Evolutionary conservation across 1,284 basidiomycete species (phyloP), one percentile per base, ranked within the genome.

Genomic region (Phellopilus nigrolimitatus): DNA sequence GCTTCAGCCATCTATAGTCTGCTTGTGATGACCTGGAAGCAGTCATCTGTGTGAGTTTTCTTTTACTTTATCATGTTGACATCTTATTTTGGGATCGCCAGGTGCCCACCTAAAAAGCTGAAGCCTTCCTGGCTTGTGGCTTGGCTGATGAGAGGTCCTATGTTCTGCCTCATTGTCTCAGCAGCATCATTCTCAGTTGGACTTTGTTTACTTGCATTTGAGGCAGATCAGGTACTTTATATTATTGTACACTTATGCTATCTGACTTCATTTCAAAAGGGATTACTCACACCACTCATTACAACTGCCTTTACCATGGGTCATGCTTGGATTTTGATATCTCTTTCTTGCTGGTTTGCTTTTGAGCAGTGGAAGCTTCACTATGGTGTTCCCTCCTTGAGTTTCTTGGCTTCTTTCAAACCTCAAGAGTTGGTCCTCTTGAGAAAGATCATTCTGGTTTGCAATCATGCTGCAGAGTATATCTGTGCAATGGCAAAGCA

Each of bases 1-100:
- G 49, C 40, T 33, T 50, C 49, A n/a, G 49, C 49, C 21, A 27
- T 44, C 8, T 37, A 50, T 22, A 50, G 49, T 21, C 41, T 50
- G 7, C 39, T 50, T 13, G 33, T 44, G 4, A 50, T 50, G 49
- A 50, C 40, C 13, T 50, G 49, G 49, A 36, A n/a, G n/a, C n/a
- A n/a, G n/a, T n/a, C n/a, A n/a, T n/a, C n/a, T n/a, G n/a, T n/a
- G n/a, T n/a, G n/a, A n/a, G n/a, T n/a, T n/a, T n/a, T n/a, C n/a
- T n/a, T n/a, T n/a, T n/a, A n/a, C n/a, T n/a, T n/a, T n/a, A n/a
- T 34, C 49, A 50, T 15, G 42, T 40, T 3, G 13, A 21, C 19
- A 9, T 42, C 39, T 50, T 25, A 15, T 39, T 42, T 19, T 47
- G n/a, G 15, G 10, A 19, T 19, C 9, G 4, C 10, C 24, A 43